Percentiles rank a stretch among this genome's conserved stretches.
Conservation (phyloP, 2,329 filamentous ascomycete species). For the Knufia fluminis region DNA sequence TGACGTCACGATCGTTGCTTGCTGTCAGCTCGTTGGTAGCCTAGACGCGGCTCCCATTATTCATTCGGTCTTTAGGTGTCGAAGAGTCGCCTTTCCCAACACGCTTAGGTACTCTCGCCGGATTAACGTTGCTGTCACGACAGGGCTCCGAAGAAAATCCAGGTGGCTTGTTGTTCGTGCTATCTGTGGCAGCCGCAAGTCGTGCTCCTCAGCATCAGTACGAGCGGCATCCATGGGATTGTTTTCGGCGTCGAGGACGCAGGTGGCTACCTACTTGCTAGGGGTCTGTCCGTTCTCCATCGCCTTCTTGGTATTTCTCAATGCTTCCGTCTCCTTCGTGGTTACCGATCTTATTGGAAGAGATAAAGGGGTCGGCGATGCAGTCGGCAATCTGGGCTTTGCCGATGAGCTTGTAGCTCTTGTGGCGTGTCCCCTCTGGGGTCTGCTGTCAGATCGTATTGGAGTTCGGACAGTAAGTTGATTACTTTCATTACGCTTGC, state of each 20-base stretch:
- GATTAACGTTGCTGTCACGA: too few species aligned
- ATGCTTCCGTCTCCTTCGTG: conserved; percentile 55
- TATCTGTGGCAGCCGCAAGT: too few species aligned
- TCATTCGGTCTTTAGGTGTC: too few species aligned
- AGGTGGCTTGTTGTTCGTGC: too few species aligned
- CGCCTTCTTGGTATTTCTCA: conserved; percentile 57
- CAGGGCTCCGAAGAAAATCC: too few species aligned
- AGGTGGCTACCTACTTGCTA: conserved; percentile 51
- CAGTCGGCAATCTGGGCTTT: conserved; percentile 47
- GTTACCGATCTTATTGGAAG: conserved; percentile 54
- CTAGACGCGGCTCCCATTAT: too few species aligned
- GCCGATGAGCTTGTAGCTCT: conserved; percentile 42
- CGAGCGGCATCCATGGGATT: conserved; percentile 21
- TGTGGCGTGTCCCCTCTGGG: conserved; percentile 41
- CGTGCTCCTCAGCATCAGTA: too few species aligned
- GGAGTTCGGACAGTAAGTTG: conserved; percentile 40
- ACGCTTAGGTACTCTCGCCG: too few species aligned
- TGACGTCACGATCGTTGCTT: background rate
- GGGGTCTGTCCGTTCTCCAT: conserved; percentile 57
- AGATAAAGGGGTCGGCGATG: conserved; percentile 47
- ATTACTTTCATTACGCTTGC: conserved; percentile 16
- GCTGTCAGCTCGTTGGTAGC: too few species aligned
- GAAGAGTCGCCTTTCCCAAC: too few species aligned
- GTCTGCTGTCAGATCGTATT: conserved; percentile 41
- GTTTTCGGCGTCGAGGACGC: conserved; percentile 49